phyloP scores from a whole-genome alignment of 345 rosid genomes.

The Bretschneidera sinensis region DNA sequence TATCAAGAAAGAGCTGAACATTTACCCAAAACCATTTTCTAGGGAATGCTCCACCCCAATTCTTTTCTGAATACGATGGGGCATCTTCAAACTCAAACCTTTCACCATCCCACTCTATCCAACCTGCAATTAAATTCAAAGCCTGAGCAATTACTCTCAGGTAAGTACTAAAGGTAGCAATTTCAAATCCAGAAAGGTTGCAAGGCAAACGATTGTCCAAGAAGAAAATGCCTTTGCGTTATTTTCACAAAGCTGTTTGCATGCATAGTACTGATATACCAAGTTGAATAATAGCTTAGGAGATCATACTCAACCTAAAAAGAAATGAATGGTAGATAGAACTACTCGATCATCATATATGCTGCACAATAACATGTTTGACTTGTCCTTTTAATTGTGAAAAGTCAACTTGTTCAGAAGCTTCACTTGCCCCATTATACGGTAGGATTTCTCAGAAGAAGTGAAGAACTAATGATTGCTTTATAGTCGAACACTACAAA shows the following conservation, averaged over 20 bases:
- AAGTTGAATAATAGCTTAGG: no score
- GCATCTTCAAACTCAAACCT: constrained; percentile 84
- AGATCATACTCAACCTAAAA: no score
- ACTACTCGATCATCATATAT: no score
- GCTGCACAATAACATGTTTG: no score
- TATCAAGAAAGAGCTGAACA: constrained; percentile 14
- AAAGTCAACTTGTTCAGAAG: no score
- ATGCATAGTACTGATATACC: no score
- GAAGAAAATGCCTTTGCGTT: not conserved
- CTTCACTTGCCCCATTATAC: no score
- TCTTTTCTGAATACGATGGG: constrained; percentile 95
- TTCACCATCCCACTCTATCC: constrained; percentile 98
- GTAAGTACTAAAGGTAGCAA: constrained; percentile 4
- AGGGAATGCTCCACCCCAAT: constrained; percentile 98
- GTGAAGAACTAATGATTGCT: no score
- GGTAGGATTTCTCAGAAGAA: no score
- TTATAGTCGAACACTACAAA: no score
- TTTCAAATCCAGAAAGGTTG: constrained; percentile 11
- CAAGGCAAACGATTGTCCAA: not conserved
- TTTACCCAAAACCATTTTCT: constrained; percentile 99
- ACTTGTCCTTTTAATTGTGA: no score
- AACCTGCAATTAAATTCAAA: constrained; percentile 49
- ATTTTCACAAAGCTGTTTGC: not conserved
- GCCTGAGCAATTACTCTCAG: constrained; percentile 6
- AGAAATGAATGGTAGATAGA: no score